A percentile compares a stretch with the other conserved stretches of the same genome.
phyloP scores from a whole-genome alignment of 805 yeast genomes.

The Alloascoidea africana region DNA sequence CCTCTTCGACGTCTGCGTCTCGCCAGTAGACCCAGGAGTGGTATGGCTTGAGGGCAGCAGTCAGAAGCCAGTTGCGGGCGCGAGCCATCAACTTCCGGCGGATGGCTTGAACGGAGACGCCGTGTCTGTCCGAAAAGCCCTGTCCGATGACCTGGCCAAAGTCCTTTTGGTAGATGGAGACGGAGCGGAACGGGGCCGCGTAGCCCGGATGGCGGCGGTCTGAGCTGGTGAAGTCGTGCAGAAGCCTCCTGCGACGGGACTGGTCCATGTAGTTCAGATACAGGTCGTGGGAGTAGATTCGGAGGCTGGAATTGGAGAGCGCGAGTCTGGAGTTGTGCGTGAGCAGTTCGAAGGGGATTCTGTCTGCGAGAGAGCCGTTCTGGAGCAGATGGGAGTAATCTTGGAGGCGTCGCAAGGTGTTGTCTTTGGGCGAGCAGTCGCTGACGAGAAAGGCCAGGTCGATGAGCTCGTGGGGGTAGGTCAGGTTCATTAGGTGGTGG shows the following conservation, averaged over 20 bases:
- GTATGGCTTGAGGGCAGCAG: conserved; percentile 78
- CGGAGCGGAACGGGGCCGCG: conserved; percentile 56
- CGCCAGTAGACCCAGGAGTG: conserved; percentile 97
- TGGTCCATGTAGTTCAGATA: conserved; percentile 59
- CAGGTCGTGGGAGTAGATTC: conserved; percentile 36
- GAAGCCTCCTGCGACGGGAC: conserved; percentile 8
- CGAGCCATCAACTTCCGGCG: conserved; percentile 90
- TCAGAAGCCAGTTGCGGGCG: conserved; percentile 86
- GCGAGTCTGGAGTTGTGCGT: conserved; percentile 19
- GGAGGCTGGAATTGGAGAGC: too few species aligned
- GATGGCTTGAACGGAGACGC: conserved; percentile 91
- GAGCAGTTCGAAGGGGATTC: conserved; percentile 22
- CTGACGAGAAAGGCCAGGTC: conserved; percentile 72
- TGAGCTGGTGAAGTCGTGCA: not conserved
- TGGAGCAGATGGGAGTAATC: conserved; percentile 56
- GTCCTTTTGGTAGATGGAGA: conserved; percentile 77
- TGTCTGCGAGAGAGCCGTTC: conserved; percentile 43
- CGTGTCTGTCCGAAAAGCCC: conserved; percentile 85
- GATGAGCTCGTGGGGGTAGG: conserved; percentile 67
- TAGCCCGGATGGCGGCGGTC: too few species aligned
- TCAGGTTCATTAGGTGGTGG: conserved; percentile 71
- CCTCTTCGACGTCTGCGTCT: conserved; percentile 88
- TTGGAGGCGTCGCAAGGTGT: conserved; percentile 47
- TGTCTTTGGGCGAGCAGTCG: conserved; percentile 57
- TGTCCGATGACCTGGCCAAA: conserved; percentile 91